Evolutionary conservation across 2,329 filamentous ascomycete genomes (phyloP), one percentile per base, ranked within the genome.

Genomic region (Ascosphaera pollenicola): DNA sequence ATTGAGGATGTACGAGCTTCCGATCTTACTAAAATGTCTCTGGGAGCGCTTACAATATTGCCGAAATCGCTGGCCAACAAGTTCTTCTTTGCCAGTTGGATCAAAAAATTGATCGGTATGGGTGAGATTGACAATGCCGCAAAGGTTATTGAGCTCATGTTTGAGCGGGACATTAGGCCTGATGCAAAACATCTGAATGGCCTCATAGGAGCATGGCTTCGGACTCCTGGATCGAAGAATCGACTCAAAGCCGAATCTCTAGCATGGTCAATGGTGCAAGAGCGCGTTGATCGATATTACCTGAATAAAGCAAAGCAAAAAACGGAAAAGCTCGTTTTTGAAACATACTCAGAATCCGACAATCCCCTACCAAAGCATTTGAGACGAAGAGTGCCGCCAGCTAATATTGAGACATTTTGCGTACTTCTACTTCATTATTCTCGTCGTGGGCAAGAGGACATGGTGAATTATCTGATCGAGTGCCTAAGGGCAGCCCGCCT

Each of bases 61-160:
- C 73, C 73, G 3, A 52, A 56, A 10, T 54, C 54, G 26, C 66
- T 69, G 40, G 60, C 64, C 36, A 89, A 91, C 54, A 75, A 77
- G 45, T 87, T 83, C 56, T 81, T 93, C 56, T 78, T 84, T 46
- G 79, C 77, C 26, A 85, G 82, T 49, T 93, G 84, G 85, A 68
- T 92, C 50, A 87, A 87, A 56, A 73, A 78, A 38, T 69, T 91
- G 7, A 78, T 91, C 41, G 76, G 75, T 13, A 70, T 75, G 42
- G 74, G 73, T 2, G 70, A 83, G 45, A 58, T 80, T 11, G 69
- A 78, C 41, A 78, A 76, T 2, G 81, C 82, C 2, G 65, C 70
- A 39, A 70, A 72, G 43, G 80, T 91, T 7, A 62, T 89, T 19
- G 68, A 78, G 11, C 66, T 84, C 45, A 87, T 91, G 78, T 72